Conservation (phyloP, 768 basidiomycete species). For the Collybiopsis confluens region DNA sequence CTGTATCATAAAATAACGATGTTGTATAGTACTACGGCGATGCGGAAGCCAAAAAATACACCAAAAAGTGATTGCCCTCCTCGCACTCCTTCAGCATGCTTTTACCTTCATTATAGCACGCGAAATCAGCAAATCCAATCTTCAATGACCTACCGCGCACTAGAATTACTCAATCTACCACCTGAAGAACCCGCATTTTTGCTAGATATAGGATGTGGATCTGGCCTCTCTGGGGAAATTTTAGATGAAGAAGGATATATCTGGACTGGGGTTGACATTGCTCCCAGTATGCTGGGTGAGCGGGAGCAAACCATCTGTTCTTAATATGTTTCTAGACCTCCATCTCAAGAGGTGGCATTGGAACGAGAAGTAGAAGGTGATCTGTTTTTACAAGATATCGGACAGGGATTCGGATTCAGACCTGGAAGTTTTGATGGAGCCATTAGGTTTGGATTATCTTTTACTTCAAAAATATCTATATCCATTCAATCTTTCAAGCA, state of each 20-base stretch:
- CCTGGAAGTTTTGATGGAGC: conserved; percentile 97
- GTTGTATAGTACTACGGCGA: conserved; percentile 89
- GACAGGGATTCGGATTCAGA: conserved; percentile 95
- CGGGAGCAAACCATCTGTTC: background rate
- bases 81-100: conserved; percentile 12
- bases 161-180: conserved; percentile 86
- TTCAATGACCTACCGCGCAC: conserved; percentile 93
- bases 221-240: conserved; percentile 95
- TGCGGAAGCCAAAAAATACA: conserved; percentile 93
- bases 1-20: background rate
- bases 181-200: conserved; percentile 77
- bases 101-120: conserved; percentile 46
- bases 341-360: conserved; percentile 78
- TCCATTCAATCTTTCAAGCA: conserved; percentile 43
- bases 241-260: conserved; percentile 89
- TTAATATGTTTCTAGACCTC: background rate
- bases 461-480: background rate
- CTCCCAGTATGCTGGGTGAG: conserved; percentile 95
- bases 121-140: conserved; percentile 97
- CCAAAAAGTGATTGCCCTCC: conserved; percentile 64
- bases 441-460: conserved; percentile 62
- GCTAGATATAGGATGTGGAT: conserved; percentile 95
- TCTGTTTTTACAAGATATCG: conserved; percentile 94
- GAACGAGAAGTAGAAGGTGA: conserved; percentile 96
- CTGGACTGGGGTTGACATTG: conserved; percentile 93